These are phyloP conservation scores for Coprinopsis sp. DNA, from an alignment of 768 basidiomycete species.

Conservation along the genomic window DNA sequence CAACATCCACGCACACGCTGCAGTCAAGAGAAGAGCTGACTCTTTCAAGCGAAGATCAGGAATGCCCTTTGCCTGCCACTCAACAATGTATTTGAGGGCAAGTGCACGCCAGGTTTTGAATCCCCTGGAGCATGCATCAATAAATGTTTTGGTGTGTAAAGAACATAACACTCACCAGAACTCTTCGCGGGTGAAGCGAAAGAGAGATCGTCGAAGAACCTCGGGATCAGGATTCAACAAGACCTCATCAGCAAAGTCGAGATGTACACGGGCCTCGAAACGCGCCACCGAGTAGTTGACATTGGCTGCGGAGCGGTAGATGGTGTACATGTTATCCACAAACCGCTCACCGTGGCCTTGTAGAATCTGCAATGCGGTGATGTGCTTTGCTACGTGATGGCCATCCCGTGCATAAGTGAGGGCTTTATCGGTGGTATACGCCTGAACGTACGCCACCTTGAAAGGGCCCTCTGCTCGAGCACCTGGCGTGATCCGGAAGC, in stretches of 20 bases:
- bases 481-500: constrained; percentile 13
- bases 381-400: constrained; percentile 9
- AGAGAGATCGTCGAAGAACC: neutral
- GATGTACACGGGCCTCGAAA: constrained; percentile 8
- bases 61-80: constrained; percentile 5
- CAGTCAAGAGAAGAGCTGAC: constrained; percentile 12
- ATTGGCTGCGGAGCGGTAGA: neutral
- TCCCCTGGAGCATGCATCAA: neutral
- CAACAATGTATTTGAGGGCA: neutral
- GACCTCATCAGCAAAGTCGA: neutral
- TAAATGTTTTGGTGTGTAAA: neutral
- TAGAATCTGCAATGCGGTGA: constrained; percentile 1
- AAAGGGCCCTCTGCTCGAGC: constrained; percentile 4
- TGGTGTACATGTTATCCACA: neutral
- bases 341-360: neutral
- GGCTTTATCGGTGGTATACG: constrained; percentile 17
- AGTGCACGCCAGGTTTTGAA: constrained; percentile 2
- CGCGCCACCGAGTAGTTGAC: neutral
- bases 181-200: neutral
- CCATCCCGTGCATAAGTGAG: constrained; percentile 7
- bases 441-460: constrained; percentile 11
- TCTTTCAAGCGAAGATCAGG: neutral
- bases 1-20: constrained; percentile 12
- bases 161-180: constrained; percentile 7
- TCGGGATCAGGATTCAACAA: neutral